Conservation (phyloP, 257 asterid genomes). For the Striga asiatica region DNA sequence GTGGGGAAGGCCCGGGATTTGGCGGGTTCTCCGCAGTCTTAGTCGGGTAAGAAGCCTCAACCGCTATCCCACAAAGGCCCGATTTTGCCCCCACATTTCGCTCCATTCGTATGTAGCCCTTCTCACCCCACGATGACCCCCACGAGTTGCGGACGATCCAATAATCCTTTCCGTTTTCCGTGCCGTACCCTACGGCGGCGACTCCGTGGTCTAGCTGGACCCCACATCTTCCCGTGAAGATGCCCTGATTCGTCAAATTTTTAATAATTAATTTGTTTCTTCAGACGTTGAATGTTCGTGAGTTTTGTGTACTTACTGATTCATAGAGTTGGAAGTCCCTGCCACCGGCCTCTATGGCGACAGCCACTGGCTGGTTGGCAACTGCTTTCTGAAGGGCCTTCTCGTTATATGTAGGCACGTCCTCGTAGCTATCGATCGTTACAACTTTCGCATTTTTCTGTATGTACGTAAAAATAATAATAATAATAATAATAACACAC, state of each 20-base stretch:
- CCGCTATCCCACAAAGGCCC: constrained; percentile 45
- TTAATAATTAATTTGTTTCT: too few species aligned
- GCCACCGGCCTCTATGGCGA: constrained; percentile 73
- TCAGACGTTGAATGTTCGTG: too few species aligned
- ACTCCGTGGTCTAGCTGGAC: constrained; percentile 42
- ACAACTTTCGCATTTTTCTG: constrained; percentile 71
- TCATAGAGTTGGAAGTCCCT: constrained; percentile 56
- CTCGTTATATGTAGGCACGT: constrained; percentile 33
- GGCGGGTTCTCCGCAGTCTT: constrained; percentile 47
- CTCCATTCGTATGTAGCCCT: constrained; percentile 38
- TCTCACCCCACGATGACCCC: constrained; percentile 50
- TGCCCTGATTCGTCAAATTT: too few species aligned
- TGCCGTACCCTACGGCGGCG: constrained; percentile 40
- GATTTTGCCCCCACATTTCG: constrained; percentile 26
- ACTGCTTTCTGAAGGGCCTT: constrained; percentile 43
- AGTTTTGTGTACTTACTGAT: constrained; percentile 43
- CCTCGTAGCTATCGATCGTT: constrained; percentile 46
- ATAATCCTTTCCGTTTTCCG: constrained; percentile 33
- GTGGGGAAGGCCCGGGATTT: constrained; percentile 52
- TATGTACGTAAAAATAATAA: neutral
- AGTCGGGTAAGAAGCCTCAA: constrained; percentile 50
- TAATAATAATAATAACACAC: neutral
- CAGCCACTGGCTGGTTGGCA: constrained; percentile 43
- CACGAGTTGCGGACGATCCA: constrained; percentile 56
- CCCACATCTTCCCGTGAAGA: constrained; percentile 46